phyloP scores from a whole-genome alignment of 805 yeast genomes.

The fission yeast (Schizosaccharomyces pombe) region DNA sequence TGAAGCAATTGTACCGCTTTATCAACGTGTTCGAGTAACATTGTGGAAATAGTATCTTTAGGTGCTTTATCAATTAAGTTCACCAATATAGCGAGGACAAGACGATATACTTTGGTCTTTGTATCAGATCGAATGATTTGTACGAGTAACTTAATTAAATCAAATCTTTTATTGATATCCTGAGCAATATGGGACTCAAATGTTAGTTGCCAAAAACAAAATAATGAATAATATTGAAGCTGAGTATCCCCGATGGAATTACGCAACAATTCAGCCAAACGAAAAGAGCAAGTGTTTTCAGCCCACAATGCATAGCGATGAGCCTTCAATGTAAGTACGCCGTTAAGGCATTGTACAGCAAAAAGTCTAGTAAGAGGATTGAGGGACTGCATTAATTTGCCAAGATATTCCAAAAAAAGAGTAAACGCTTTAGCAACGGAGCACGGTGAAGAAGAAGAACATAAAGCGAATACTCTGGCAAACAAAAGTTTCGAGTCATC shows the following conservation, averaged over 20 bases:
- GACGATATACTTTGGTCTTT: constrained; percentile 74
- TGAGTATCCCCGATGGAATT: constrained; percentile 36
- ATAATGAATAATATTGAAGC: constrained; percentile 55
- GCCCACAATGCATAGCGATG: constrained; percentile 33
- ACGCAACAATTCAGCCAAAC: constrained; percentile 25
- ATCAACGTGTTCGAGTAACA: constrained; percentile 54
- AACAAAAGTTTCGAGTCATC: neutral
- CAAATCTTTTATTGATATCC: constrained; percentile 27
- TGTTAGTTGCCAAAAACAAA: constrained; percentile 66
- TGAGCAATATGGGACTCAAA: constrained; percentile 35
- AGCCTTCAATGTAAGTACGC: constrained; percentile 29
- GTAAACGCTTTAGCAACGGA: neutral
- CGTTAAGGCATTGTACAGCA: constrained; percentile 40
- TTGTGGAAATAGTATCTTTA: constrained; percentile 31
- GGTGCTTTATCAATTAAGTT: constrained; percentile 17
- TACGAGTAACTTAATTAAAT: constrained; percentile 23
- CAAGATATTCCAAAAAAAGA: constrained; percentile 13
- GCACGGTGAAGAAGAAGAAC: neutral
- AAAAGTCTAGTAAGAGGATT: constrained; percentile 33
- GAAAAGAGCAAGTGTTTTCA: constrained; percentile 24
- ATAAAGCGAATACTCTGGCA: neutral
- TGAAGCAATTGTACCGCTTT: constrained; percentile 42
- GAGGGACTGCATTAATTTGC: constrained; percentile 16
- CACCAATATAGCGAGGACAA: constrained; percentile 29
- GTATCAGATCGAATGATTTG: constrained; percentile 55